These are phyloP conservation scores for Jacaranda copaia DNA, from an alignment of 257 asterid species.

Conservation along the genomic window DNA sequence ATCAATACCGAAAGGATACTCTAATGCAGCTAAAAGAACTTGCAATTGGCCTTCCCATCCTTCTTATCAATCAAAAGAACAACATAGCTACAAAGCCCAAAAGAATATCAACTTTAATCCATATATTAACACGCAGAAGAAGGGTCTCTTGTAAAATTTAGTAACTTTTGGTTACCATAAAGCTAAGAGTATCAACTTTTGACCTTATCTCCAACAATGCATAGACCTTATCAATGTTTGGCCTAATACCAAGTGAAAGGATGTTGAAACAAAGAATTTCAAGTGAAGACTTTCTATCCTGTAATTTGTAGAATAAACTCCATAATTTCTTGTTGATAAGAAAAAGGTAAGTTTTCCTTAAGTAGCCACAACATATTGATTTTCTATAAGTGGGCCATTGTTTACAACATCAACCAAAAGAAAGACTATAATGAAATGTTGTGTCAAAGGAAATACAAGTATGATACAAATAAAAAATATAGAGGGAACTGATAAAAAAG, in stretches of 20 bases:
- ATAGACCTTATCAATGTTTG: conserved; percentile 16
- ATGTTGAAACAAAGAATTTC: conserved; percentile 78
- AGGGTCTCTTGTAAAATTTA: too few species aligned
- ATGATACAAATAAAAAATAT: background rate
- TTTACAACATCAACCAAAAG: conserved; percentile 32
- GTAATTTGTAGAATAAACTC: too few species aligned
- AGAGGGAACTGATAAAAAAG: background rate
- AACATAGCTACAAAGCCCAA: too few species aligned
- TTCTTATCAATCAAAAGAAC: too few species aligned
- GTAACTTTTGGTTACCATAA: too few species aligned
- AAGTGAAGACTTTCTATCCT: conserved; percentile 55
- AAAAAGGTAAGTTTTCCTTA: conserved; percentile 58
- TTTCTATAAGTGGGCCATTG: conserved; percentile 61
- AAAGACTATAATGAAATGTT: conserved; percentile 19
- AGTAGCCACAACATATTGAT: conserved; percentile 89
- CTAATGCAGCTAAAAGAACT: too few species aligned
- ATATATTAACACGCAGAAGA: too few species aligned
- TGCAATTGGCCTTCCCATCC: too few species aligned
- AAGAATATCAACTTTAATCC: too few species aligned
- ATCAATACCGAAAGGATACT: too few species aligned
- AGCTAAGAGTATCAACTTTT: too few species aligned
- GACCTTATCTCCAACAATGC: conserved; percentile 29
- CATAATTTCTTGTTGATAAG: too few species aligned
- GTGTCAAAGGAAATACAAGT: background rate
- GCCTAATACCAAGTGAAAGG: conserved; percentile 34